phyloP scores from a whole-genome alignment of 371 early-diverging fungal species.

The Saksenaea oblongispora region DNA sequence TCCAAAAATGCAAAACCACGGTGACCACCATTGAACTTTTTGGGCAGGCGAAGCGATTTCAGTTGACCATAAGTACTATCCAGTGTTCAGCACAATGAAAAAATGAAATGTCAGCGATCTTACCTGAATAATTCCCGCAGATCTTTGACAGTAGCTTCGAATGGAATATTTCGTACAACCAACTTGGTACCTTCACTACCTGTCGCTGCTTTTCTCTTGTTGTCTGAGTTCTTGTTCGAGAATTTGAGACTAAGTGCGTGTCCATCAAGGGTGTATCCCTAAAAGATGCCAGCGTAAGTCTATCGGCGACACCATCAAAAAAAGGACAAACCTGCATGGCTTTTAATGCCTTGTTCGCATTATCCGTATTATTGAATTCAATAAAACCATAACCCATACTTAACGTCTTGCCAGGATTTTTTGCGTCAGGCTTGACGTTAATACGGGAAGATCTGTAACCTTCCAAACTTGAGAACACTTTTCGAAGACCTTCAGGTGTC shows the following conservation, averaged over 20 bases:
- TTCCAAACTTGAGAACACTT: conserved; percentile 68
- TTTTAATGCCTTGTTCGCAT: conserved; percentile 80
- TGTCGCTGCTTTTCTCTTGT: conserved; percentile 31
- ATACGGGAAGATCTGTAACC: conserved; percentile 81
- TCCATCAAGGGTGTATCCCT: conserved; percentile 80
- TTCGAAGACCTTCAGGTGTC: conserved; percentile 69
- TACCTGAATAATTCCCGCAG: conserved; percentile 88
- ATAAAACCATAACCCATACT: conserved; percentile 99
- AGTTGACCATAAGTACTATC: conserved; percentile 86
- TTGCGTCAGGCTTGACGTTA: conserved; percentile 79
- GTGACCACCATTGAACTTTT: conserved; percentile 92
- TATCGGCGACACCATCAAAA: neutral
- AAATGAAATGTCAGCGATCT: conserved; percentile 7
- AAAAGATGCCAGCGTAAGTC: conserved; percentile 6
- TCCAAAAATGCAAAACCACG: conserved; percentile 99
- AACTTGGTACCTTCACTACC: conserved; percentile 76
- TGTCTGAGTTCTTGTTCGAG: conserved; percentile 62
- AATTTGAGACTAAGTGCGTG: conserved; percentile 87
- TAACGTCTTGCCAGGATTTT: conserved; percentile 69
- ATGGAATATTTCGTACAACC: conserved; percentile 97
- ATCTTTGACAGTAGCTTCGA: conserved; percentile 97
- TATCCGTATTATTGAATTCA: conserved; percentile 79
- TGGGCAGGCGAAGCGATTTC: conserved; percentile 95
- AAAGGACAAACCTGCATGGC: conserved; percentile 65
- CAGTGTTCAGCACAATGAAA: neutral